Evolutionary conservation across 176 grass and related monocot species (phyloP).

Genomic region (Aegilops speltoides): DNA sequence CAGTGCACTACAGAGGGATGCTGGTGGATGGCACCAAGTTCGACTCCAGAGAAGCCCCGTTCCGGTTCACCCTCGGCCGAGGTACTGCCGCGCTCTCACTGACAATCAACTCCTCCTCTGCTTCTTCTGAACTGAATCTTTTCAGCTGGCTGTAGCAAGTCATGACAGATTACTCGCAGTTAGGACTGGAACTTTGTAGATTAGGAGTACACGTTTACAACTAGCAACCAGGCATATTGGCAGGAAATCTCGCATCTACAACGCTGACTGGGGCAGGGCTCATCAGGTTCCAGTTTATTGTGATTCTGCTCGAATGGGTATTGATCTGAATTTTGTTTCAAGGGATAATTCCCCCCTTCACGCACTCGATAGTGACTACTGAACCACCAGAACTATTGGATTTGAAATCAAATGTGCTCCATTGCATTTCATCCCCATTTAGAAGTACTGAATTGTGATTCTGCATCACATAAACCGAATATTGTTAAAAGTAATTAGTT

Average conservation of each 20-base stretch:
- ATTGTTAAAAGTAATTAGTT: no score
- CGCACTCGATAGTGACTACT: no score
- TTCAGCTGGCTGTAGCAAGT: background rate
- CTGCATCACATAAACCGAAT: no score
- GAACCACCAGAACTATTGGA: no score
- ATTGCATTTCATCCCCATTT: no score
- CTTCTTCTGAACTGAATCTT: background rate
- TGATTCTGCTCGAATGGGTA: background rate
- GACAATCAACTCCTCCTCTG: no score
- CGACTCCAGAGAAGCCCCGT: conserved; percentile 69
- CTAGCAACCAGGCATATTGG: background rate
- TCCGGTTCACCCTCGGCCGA: conserved; percentile 78
- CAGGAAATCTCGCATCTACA: background rate
- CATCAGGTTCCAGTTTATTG: background rate
- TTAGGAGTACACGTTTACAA: background rate
- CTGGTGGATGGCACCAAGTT: conserved; percentile 77
- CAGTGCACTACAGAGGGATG: conserved; percentile 90
- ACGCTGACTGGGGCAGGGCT: background rate
- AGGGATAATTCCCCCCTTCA: no score
- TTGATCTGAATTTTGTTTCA: background rate
- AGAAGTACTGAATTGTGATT: no score
- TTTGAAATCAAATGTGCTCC: no score
- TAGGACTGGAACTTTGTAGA: background rate
- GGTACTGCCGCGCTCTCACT: conserved; percentile 33
- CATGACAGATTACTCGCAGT: no score